Evolutionary conservation across 2,329 filamentous ascomycete genomes (phyloP).

Genomic region (Fusarium anthophilum): DNA sequence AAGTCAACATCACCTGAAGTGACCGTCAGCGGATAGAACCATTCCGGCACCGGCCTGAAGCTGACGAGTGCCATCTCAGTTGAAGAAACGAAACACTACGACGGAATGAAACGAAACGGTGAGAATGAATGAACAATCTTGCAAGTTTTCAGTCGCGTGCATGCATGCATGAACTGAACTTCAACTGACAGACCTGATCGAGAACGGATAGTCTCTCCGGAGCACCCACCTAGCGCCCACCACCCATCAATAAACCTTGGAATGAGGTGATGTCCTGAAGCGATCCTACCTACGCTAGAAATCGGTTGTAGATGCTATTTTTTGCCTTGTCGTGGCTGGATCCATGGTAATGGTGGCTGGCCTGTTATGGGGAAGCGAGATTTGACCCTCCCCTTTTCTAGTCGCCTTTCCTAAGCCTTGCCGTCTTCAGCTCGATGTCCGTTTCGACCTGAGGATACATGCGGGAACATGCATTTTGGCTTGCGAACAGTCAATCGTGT

Average conservation of each 20-base stretch:
- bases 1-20: conserved; percentile 17
- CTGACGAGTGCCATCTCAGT: conserved; percentile 16
- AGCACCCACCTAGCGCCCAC: background rate
- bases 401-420: background rate
- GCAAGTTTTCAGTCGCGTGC: background rate
- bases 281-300: conserved; percentile 19
- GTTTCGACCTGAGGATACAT: background rate
- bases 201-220: background rate
- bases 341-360: conserved; percentile 13
- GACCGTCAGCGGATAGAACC: background rate
- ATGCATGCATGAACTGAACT: conserved; percentile 12
- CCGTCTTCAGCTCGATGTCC: conserved; percentile 1
- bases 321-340: background rate
- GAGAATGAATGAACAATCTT: conserved; percentile 9
- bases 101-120: conserved; percentile 30
- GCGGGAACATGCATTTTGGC: background rate
- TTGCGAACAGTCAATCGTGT: background rate
- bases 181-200: conserved; percentile 2
- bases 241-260: background rate
- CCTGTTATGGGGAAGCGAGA: conserved; percentile 38
- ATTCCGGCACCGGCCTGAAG: conserved; percentile 25
- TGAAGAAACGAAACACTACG: conserved; percentile 23
- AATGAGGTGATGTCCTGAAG: conserved; percentile 12
- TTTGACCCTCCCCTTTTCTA: conserved; percentile 29
- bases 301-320: conserved; percentile 14